A percentile compares a stretch with the other conserved stretches of the same genome.
These are phyloP conservation scores for Leishmania turanica DNA, from an alignment of 208 protist genomes.

Conservation along the genomic window DNA sequence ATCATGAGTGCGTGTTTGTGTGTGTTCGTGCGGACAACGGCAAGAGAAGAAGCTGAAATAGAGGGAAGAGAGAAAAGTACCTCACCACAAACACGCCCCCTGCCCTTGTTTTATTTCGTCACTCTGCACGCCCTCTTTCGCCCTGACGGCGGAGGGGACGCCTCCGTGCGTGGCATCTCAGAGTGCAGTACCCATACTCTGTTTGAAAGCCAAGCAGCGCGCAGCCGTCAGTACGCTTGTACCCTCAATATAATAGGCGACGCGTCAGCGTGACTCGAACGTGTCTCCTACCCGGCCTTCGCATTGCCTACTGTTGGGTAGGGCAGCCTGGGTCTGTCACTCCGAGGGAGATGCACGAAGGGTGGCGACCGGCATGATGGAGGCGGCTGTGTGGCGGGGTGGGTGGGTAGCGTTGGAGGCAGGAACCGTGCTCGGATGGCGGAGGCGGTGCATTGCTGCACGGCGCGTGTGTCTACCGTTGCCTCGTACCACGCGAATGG, in stretches of 20 bases:
- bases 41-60: not conserved
- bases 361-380: not conserved
- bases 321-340: not conserved
- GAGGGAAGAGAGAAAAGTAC: not conserved
- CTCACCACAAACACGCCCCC: not conserved
- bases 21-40: not conserved
- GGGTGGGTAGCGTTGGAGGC: not conserved
- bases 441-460: not conserved
- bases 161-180: not conserved
- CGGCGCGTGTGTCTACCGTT: not conserved
- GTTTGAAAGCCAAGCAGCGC: not conserved
- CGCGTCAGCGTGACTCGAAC: not conserved
- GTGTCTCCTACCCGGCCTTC: not conserved
- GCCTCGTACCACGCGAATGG: not conserved
- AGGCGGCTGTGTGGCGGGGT: not conserved
- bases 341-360: not conserved
- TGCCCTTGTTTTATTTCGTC: not conserved
- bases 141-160: not conserved
- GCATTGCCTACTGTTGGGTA: not conserved
- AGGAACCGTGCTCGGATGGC: not conserved
- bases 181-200: not conserved
- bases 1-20: not conserved
- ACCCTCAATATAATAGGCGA: not conserved
- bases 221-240: not conserved
- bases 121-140: not conserved